Evolutionary conservation across 2,329 filamentous ascomycete genomes (phyloP).

Genomic region (Aspergillus latus): DNA sequence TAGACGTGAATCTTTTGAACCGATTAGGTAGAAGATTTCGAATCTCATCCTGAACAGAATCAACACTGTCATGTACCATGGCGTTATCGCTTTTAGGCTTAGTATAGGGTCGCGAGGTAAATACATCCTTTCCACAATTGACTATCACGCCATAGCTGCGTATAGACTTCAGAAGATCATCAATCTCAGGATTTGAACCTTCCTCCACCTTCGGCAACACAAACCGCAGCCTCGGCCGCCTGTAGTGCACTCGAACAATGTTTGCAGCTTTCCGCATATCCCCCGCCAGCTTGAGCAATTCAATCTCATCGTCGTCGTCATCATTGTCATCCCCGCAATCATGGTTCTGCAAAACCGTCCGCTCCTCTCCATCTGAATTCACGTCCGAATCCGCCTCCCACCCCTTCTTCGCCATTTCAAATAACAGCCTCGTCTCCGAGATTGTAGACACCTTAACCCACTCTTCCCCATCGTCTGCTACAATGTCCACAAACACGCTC

Average conservation of each 20-base stretch:
- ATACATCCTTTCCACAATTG: constrained; percentile 33
- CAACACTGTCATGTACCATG: neutral
- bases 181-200: constrained; percentile 54
- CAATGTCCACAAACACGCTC: constrained; percentile 62
- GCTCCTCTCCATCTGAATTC: constrained; percentile 36
- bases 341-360: constrained; percentile 30
- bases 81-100: neutral
- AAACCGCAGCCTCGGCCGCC: constrained; percentile 59
- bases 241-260: constrained; percentile 59
- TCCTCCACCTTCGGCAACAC: constrained; percentile 60
- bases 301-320: constrained; percentile 56
- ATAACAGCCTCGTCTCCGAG: constrained; percentile 62
- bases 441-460: constrained; percentile 70
- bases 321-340: constrained; percentile 38
- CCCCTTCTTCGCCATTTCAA: constrained; percentile 68
- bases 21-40: constrained; percentile 40
- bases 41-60: constrained; percentile 25
- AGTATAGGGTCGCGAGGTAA: constrained; percentile 7
- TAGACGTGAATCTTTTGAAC: constrained; percentile 43
- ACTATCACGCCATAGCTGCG: constrained; percentile 50
- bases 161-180: constrained; percentile 57
- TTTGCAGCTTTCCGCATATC: constrained; percentile 59
- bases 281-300: constrained; percentile 60
- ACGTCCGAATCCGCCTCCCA: constrained; percentile 54
- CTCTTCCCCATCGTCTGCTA: constrained; percentile 61